Base-by-base conservation (phyloP, 2,329 filamentous ascomycete species). In the Aureobasidium sp. region DNA sequence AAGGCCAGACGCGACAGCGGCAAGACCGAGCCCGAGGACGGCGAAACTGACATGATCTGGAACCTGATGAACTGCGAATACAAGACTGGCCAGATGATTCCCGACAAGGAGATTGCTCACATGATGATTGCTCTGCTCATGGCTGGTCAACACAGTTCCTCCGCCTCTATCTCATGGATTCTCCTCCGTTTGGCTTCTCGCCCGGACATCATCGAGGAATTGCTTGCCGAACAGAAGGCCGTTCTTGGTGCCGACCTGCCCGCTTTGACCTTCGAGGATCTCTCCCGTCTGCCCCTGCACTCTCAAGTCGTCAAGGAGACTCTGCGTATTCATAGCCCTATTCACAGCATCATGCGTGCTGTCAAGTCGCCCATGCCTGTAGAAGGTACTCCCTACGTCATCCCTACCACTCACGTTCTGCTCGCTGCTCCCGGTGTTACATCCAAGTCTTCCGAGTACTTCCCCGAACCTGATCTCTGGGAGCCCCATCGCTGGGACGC, bases 111-210 rank as follows among this genome's bases (percentile, higher is more conserved):
- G 74, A 83, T 95, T 63, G 90, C 91, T 27, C 88, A 94, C 76
- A 93, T 96, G 84, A 93, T 96, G 89, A 96, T 96, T 74, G 90
- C 90, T 6, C 82, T 96, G 27, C 84, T 96, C 65, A 95, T 96
- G 90, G 91, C 90, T 63, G 91, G 91, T 61, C 91, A 96, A 73
- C 91, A 96, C 78, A 93, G 89, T 2, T 93, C 90, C 2, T 90
- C 90, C 3, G 91, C 90, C 25, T 92, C 89, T 42, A 87, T 85
- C 69, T 84, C 90, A 42, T 96, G 91, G 90, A 91, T 95, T 69
- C 82, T 94, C 73, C 82, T 95, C 44, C 88, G 87, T 66, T 84
- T 96, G 41, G 90, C 91, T 30, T 83, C 87, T 63, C 82, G 88
- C 69, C 90, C 91, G 11, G 81, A 91, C 21, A 84, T 95, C 64